Base-by-base conservation (phyloP, 2,329 filamentous ascomycete genomes). In the Aureobasidium subglaciale region DNA sequence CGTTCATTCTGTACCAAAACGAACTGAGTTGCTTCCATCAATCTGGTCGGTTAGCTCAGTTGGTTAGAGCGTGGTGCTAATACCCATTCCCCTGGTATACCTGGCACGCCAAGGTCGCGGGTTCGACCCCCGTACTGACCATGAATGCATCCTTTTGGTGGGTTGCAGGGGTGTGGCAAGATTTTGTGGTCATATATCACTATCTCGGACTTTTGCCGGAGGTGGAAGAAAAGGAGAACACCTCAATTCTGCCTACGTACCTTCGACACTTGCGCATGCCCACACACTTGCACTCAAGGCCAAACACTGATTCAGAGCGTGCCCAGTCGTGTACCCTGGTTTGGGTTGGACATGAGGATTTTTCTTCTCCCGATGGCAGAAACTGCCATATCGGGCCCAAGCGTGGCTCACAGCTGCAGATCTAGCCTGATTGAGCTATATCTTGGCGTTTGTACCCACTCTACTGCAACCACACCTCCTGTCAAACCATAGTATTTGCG, bases 31-130 rank as follows among this genome's bases (percentile, higher is more conserved):
- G n/a, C n/a, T 57, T 34, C 40, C 24, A 49, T 40, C 10, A 34
- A 42, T 16, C 16, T 42, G 55, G 55, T 59, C 58, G 58, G 37
- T 59, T 63, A 60, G 62, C 62, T 63, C 62, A 63, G 62, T 63
- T 63, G 62, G 62, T 63, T 63, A 63, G 62, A 61, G 62, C 62
- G 61, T 63, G 62, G 62, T 63, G 61, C 61, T 63, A 63, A 63
- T 63, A 59, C n/a, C n/a, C n/a, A n/a, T n/a, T 46, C n/a, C 4
- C 1, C 7, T 22, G 22, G n/a, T n/a, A 46, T 30, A 38, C 16
- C 15, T 13, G 30, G 32, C 22, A 63, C 61, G 62, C 62, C 62
- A 63, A 63, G 62, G 62, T 63, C 61, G 62, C 62, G 62, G 58
- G 62, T 63, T 63, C 62, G 60, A 63, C 62, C 62, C 62, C 58